A percentile compares a stretch with the other conserved stretches of the same genome.
Evolutionary conservation across 345 rosid genomes (phyloP).

Genomic region (Diplotaxis tenuifolia): DNA sequence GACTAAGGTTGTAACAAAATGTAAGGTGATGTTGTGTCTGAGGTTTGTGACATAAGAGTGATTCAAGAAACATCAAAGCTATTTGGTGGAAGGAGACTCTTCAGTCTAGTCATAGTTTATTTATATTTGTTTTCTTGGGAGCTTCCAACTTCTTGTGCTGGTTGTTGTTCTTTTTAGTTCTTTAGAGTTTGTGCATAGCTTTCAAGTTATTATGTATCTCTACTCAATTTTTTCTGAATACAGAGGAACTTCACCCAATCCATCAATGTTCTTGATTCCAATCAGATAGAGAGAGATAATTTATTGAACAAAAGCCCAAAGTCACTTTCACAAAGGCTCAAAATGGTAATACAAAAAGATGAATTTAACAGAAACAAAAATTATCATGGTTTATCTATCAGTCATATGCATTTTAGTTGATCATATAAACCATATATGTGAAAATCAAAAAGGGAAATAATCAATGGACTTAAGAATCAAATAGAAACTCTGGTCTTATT

Average conservation of each 20-base stretch:
- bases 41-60: slow-evolving; percentile 43
- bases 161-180: slow-evolving; percentile 7
- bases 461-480: slow-evolving; percentile 21
- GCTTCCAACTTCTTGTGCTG: slow-evolving; percentile 24
- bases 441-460: neutral
- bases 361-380: slow-evolving; percentile 14
- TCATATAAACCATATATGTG: neutral
- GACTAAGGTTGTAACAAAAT: slow-evolving; percentile 55
- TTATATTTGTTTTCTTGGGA: slow-evolving; percentile 10
- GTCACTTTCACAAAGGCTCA: too few species aligned
- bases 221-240: too few species aligned
- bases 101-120: slow-evolving; percentile 8
- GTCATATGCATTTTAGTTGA: slow-evolving; percentile 12
- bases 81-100: slow-evolving; percentile 40
- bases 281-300: neutral
- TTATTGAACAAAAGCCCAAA: slow-evolving; percentile 15
- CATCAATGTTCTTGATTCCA: neutral
- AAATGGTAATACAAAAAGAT: neutral
- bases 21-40: too few species aligned
- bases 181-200: slow-evolving; percentile 29
- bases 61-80: slow-evolving; percentile 36
- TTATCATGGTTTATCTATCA: slow-evolving; percentile 17
- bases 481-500: slow-evolving; percentile 29
- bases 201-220: neutral
- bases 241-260: neutral